Evolutionary conservation across 2,329 filamentous ascomycete genomes (phyloP), one percentile per base, ranked within the genome.

Genomic region (Paraphoma sp.): DNA sequence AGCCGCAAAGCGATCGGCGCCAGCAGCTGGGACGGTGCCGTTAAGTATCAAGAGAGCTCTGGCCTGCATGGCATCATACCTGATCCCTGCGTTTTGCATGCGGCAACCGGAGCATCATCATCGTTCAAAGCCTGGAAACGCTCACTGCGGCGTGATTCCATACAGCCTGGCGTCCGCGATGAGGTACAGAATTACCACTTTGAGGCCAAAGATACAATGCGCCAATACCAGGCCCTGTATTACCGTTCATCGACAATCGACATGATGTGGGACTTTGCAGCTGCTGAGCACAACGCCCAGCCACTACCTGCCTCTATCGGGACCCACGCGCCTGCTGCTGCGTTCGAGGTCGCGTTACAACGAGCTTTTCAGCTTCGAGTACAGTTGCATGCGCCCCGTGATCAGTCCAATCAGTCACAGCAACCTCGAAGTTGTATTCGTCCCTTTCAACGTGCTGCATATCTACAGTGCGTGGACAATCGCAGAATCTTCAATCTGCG

Each of bases 1-100:
- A 56, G 59, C 60, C 62, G 63, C 65, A 63, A 62, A 51, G 55
- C 53, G 53, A 53, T 53, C 48, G 51, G 53, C 33, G 36, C 38
- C 54, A 52, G 54, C 56, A 58, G 58, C 58, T 53, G 65, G 61
- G 64, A 59, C 52, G 59, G 54, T 50, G 63, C 59, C 58, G 57
- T 70, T 72, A 72, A 70, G 66, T 72, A 70, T 60, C 54, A 42
- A 59, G 62, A 57, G 51, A 55, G 48, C 53, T 57, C 54, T 63
- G 59, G 33, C 33, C 57, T 67, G 68, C 70, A 68, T 67, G 68
- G 68, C 67, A 69, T 67, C 67, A 67, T 66, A 59, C 38, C 53
- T 60, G 59, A 63, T 60, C 64, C 59, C 61, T 60, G 64, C 65
- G 59, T 62, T 62, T 64, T 60, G 65, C 65, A 63, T 64, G 65